Percentiles rank a stretch among this genome's conserved stretches.
Conservation (phyloP, 2,329 filamentous ascomycete genomes). For the Sclerotinia subarctica region DNA sequence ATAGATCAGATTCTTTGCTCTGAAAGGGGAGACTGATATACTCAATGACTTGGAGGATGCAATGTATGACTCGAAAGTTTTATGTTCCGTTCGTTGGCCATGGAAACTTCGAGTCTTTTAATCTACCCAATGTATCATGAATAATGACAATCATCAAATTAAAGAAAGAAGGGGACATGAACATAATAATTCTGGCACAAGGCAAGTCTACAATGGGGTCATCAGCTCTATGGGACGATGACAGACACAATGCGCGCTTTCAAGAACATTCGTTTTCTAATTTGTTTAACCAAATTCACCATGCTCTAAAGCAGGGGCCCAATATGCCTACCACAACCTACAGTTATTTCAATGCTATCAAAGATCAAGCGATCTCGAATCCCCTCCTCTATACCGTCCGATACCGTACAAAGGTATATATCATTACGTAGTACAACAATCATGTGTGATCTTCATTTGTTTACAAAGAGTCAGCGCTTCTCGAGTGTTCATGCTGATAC, state of each 20-base stretch:
- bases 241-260: background rate
- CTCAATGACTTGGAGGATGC: background rate
- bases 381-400: background rate
- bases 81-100: background rate
- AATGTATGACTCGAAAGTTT: background rate
- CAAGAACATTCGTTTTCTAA: too few relatives aligned
- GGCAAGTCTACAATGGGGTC: background rate
- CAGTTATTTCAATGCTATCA: too few relatives aligned
- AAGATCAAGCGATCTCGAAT: background rate
- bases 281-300: too few relatives aligned
- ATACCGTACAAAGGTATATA: background rate
- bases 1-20: background rate
- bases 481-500: background rate
- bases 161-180: background rate
- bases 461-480: background rate
- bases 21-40: background rate
- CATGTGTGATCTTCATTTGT: background rate
- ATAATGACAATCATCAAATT: background rate
- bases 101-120: background rate
- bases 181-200: background rate
- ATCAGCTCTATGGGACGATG: background rate
- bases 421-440: background rate
- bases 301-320: background rate
- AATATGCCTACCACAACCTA: background rate
- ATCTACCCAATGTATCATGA: background rate